Conservation (phyloP, 129 eudicot genomes). For the Flaveria brownii region DNA sequence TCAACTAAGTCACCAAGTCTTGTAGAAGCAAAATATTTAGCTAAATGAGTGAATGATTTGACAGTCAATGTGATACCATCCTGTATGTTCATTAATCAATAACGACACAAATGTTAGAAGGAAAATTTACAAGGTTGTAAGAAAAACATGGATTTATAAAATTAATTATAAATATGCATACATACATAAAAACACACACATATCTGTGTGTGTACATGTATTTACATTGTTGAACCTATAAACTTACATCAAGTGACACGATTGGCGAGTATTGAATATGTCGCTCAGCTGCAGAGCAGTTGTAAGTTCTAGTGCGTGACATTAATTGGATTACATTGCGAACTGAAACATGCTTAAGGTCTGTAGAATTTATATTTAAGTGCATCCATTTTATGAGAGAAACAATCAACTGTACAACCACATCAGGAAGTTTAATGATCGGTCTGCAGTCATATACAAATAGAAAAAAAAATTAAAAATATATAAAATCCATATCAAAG, state of each 20-base stretch:
- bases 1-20: constrained; percentile 39
- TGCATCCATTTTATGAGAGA: constrained; percentile 53
- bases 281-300: constrained; percentile 75
- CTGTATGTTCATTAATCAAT: constrained; percentile 47
- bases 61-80: constrained; percentile 61
- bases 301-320: constrained; percentile 63
- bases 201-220: background rate
- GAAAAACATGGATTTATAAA: background rate
- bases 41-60: constrained; percentile 60
- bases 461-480: background rate
- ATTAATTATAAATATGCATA: too few relatives aligned
- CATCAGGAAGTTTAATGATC: constrained; percentile 56
- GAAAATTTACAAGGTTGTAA: background rate
- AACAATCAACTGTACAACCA: constrained; percentile 37
- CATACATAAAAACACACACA: background rate
- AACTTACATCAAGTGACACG: constrained; percentile 69
- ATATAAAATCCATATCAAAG: background rate
- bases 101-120: background rate
- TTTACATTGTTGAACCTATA: constrained; percentile 6
- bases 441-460: constrained; percentile 58
- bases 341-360: constrained; percentile 40
- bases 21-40: constrained; percentile 36
- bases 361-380: constrained; percentile 43
- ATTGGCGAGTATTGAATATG: constrained; percentile 77
- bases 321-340: constrained; percentile 50